phyloP scores from a whole-genome alignment of 1,284 basidiomycete genomes.

The Microstroma glucosiphilum region DNA sequence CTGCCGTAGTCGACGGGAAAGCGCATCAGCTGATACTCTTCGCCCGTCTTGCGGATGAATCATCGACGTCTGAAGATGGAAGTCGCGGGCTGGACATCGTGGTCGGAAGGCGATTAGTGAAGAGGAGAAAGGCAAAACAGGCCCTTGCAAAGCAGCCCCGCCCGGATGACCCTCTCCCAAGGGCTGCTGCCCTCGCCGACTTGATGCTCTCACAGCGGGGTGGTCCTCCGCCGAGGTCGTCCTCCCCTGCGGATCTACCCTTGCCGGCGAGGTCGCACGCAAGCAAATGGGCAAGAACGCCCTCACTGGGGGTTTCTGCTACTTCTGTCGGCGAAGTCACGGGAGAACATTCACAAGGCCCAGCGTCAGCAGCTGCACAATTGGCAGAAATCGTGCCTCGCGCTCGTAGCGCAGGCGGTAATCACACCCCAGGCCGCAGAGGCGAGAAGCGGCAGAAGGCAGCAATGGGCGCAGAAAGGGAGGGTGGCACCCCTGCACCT shows the following conservation, averaged over 20 bases:
- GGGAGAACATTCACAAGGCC: too few species aligned
- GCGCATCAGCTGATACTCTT: neutral
- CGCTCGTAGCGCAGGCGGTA: neutral
- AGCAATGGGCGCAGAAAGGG: neutral
- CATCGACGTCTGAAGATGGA: neutral
- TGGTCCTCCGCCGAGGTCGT: too few species aligned
- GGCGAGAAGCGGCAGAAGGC: constrained; percentile 26
- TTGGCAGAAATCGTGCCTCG: too few species aligned
- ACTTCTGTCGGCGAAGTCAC: too few species aligned
- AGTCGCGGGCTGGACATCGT: neutral
- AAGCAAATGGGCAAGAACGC: too few species aligned
- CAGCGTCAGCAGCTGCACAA: too few species aligned
- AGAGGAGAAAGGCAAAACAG: neutral
- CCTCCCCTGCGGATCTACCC: too few species aligned
- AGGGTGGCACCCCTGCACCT: too few species aligned
- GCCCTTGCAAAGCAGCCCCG: constrained; percentile 7
- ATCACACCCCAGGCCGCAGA: constrained; percentile 30
- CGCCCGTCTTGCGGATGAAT: neutral
- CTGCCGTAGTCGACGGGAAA: neutral
- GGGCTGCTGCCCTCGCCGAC: constrained; percentile 5
- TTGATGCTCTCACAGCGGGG: neutral
- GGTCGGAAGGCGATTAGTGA: neutral
- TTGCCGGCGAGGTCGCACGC: too few species aligned
- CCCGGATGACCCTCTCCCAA: constrained; percentile 38
- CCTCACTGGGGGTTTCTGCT: too few species aligned